phyloP scores from a whole-genome alignment of 1,139 yeast genomes.

The Hansenula lynferdii region DNA sequence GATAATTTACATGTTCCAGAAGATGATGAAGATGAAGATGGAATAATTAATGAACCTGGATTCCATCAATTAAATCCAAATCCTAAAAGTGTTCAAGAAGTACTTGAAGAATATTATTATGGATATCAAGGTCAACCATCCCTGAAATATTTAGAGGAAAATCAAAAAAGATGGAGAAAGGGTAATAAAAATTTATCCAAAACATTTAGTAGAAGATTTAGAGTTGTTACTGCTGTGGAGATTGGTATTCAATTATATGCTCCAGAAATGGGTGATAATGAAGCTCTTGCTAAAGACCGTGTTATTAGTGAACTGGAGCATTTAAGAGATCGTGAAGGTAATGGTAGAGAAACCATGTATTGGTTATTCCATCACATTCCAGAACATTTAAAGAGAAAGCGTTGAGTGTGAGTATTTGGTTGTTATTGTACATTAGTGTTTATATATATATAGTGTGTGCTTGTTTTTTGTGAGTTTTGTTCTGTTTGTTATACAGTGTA shows the following conservation, averaged over 20 bases:
- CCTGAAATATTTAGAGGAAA: constrained; percentile 19
- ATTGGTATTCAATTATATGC: constrained; percentile 15
- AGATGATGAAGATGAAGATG: constrained; percentile 1
- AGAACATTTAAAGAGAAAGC: constrained; percentile 21
- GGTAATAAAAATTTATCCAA: constrained; percentile 22
- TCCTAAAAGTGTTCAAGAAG: constrained; percentile 20
- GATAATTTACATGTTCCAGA: not conserved
- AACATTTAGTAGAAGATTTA: constrained; percentile 21
- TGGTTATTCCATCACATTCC: constrained; percentile 29
- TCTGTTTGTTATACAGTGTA: no score
- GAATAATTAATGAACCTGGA: not conserved
- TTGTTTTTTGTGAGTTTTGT: no score
- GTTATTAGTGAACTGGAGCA: constrained; percentile 18
- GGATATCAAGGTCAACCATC: constrained; percentile 24
- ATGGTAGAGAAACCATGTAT: constrained; percentile 32
- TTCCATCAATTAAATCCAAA: constrained; percentile 18
- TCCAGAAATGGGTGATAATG: constrained; percentile 14
- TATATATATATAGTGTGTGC: not conserved
- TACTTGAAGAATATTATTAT: constrained; percentile 21
- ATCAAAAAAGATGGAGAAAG: constrained; percentile 22
- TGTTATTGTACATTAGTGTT: not conserved
- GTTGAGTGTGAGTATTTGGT: not conserved
- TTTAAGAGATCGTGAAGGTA: constrained; percentile 16
- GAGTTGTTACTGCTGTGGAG: constrained; percentile 21
- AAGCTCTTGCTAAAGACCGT: constrained; percentile 18